Evolutionary conservation across 768 basidiomycete species (phyloP), one percentile per base, ranked within the genome.

Genomic region (Suillus hirtellus): DNA sequence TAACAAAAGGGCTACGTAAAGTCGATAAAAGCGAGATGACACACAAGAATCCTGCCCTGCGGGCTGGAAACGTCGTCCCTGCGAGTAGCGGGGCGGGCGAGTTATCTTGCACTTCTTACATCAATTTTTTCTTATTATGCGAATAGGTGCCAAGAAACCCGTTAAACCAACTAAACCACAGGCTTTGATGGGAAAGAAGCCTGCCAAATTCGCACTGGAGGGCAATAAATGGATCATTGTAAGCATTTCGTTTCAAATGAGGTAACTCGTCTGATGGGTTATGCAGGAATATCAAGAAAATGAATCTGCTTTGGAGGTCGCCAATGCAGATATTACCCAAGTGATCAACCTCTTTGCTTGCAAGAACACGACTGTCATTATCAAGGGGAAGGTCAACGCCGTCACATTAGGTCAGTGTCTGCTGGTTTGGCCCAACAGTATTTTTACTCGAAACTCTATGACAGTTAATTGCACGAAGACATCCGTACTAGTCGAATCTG

Each of bases 1-100:
- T 99, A 40, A 99, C 96, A 7, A 92, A 91, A 72, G 89, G 92
- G 12, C 75, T 99, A 69, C 88, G 90, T 68, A 98, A 97, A 75
- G 97, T 99, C 35, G 93, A 95, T 72, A 90, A 88, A 80, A 95
- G 92, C 66, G 90, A 98, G 75, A 96, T 96, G 95, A 98, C 95
- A 3, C 97, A 99, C 81, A 99, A 99, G 83, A 99, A 99, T 71
- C 96, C 97, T 0, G 84, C 87, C 11, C 77, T 99, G 43, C 80
- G 97, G 37, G 85, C 81, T 17, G 66, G 78, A 15, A 76, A 78
- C 40, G 75, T 77, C 27, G 92, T 80, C 69, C 87, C 81, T 71
- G 81, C 68, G n/a, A 44, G 61, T 42, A 1, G 65, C 54, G 71
- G 77, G 1, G 72, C 78, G 60, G 58, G 68, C 82, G 53, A 59